Evolutionary conservation across 2,329 filamentous ascomycete genomes (phyloP).

Genomic region (Hawksworthiomyces lignivorus): DNA sequence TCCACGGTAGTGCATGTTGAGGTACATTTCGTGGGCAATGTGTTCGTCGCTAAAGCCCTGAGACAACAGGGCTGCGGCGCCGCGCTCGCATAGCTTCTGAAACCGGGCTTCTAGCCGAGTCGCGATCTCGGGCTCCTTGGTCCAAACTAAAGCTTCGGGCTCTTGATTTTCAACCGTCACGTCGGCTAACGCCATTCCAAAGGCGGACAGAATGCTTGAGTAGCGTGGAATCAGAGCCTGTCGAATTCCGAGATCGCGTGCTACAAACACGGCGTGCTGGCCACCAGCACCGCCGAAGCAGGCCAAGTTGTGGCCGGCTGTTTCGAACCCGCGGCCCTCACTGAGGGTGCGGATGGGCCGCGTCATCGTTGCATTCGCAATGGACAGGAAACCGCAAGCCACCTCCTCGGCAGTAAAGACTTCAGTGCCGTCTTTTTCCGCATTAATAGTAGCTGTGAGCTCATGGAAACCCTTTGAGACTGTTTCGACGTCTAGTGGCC

Average conservation of each 20-base stretch:
- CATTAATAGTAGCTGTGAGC: constrained; percentile 59
- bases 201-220: too few relatives aligned
- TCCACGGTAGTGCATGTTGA: constrained; percentile 86
- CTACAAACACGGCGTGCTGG: neutral
- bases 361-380: constrained; percentile 62
- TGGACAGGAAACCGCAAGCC: constrained; percentile 53
- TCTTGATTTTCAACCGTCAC: too few relatives aligned
- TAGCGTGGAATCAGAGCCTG: too few relatives aligned
- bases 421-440: constrained; percentile 40
- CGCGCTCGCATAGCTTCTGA: too few relatives aligned
- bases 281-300: constrained; percentile 1
- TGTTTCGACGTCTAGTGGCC: constrained; percentile 46
- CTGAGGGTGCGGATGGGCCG: constrained; percentile 63
- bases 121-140: too few relatives aligned
- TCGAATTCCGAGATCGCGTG: too few relatives aligned
- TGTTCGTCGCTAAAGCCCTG: too few relatives aligned
- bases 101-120: too few relatives aligned
- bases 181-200: too few relatives aligned
- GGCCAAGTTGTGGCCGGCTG: constrained; percentile 45
- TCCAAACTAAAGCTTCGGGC: too few relatives aligned
- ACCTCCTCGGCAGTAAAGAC: constrained; percentile 50
- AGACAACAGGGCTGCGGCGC: too few relatives aligned
- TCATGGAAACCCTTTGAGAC: constrained; percentile 72
- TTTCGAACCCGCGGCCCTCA: constrained; percentile 53
- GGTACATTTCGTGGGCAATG: constrained; percentile 39